Evolutionary conservation across 2,329 filamentous ascomycete species (phyloP).

Genomic region (Aulographum hederae): DNA sequence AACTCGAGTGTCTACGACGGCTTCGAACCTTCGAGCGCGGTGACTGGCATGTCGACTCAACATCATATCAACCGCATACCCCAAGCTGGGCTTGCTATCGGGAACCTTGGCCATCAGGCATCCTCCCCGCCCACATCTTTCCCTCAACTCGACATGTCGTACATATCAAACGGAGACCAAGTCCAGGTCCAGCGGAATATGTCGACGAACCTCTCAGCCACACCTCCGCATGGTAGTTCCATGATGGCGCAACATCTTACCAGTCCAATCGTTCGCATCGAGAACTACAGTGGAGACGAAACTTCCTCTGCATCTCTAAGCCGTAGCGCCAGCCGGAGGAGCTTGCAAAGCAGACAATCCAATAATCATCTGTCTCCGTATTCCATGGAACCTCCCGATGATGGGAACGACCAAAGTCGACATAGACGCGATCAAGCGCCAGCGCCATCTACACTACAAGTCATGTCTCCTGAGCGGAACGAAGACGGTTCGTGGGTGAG

Average conservation of each 20-base stretch:
- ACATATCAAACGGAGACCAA: no score
- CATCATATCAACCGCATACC: not conserved
- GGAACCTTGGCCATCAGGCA: not conserved
- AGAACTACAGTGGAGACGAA: constrained; percentile 17
- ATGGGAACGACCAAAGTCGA: constrained; percentile 9
- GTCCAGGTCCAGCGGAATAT: not conserved
- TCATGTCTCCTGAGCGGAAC: constrained; percentile 17
- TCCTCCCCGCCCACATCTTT: not conserved
- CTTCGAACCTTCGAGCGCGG: not conserved
- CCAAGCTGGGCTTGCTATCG: not conserved
- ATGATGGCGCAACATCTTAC: constrained; percentile 15
- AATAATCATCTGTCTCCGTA: constrained; percentile 20
- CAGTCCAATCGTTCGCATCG: constrained; percentile 20
- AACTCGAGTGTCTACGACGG: no score
- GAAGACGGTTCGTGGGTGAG: constrained; percentile 29
- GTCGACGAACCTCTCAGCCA: constrained; percentile 2
- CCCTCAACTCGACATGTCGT: not conserved
- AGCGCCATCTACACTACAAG: not conserved
- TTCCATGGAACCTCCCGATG: constrained; percentile 11
- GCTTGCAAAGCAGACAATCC: constrained; percentile 15
- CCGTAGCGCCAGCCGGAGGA: constrained; percentile 15
- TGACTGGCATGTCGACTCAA: not conserved
- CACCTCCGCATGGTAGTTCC: constrained; percentile 11
- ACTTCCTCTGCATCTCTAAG: constrained; percentile 16
- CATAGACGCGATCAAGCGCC: not conserved